Evolutionary conservation across 148 eudicot species (phyloP).

Genomic region (Vaccinium macrocarpon): DNA sequence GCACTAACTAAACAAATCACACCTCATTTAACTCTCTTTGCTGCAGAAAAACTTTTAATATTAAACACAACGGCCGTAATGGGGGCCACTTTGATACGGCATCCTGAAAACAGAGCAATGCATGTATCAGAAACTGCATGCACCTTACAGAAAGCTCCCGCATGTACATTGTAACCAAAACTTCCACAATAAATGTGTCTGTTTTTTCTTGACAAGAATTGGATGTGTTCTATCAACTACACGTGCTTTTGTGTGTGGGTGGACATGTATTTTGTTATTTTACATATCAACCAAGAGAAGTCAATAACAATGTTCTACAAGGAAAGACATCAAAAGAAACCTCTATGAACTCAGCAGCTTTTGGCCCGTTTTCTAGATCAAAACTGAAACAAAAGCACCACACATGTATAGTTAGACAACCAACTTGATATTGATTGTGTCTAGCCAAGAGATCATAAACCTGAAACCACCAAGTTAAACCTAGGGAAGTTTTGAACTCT

Average conservation of each 20-base stretch:
- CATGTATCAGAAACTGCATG: conserved; percentile 2
- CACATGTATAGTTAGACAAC: not conserved
- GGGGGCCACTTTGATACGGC: conserved; percentile 79
- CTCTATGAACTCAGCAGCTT: conserved; percentile 90
- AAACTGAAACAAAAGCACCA: conserved; percentile 44
- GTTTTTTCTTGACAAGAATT: not conserved
- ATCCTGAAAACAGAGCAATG: conserved; percentile 45
- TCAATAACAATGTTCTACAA: not conserved
- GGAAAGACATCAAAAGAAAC: conserved; percentile 32
- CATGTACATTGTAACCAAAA: not conserved
- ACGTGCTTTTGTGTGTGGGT: conserved; percentile 1
- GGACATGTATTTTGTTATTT: not conserved
- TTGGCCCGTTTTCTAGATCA: conserved; percentile 90
- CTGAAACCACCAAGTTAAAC: not conserved
- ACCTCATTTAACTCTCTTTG: conserved; percentile 98
- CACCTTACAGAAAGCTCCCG: not conserved
- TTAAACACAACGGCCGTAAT: conserved; percentile 84
- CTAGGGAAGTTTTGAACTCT: not conserved
- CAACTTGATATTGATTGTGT: not conserved
- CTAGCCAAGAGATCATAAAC: not conserved
- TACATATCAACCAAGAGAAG: not conserved
- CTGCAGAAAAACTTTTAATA: conserved; percentile 89
- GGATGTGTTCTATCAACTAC: not conserved
- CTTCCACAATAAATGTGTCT: not conserved
- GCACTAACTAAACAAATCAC: not conserved